phyloP scores from a whole-genome alignment of 2,329 filamentous ascomycete species.

The Knufia petricola region DNA sequence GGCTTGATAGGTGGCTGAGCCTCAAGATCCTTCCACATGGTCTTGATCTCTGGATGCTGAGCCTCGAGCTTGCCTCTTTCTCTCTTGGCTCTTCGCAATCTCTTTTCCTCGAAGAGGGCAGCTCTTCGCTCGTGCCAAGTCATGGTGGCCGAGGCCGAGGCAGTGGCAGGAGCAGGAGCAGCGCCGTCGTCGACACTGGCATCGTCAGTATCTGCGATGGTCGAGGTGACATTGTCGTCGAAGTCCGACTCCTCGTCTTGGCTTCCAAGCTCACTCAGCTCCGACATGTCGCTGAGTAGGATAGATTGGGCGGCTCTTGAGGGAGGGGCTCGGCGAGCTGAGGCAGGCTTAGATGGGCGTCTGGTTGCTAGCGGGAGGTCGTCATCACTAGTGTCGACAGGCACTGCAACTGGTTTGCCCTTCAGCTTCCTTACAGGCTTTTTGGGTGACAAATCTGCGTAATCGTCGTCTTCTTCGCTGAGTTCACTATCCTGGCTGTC shows the following conservation, averaged over 20 bases:
- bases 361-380: constrained; percentile 11
- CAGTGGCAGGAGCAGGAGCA: not conserved
- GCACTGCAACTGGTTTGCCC: constrained; percentile 7
- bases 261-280: constrained; percentile 9
- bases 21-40: constrained; percentile 76
- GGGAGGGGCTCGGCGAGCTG: not conserved
- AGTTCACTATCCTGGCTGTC: not conserved
- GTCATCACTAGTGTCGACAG: constrained; percentile 15
- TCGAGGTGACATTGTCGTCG: constrained; percentile 9
- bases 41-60: constrained; percentile 66
- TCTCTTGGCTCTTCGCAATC: constrained; percentile 26
- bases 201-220: constrained; percentile 4
- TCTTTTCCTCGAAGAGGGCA: constrained; percentile 1
- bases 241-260: constrained; percentile 10
- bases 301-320: constrained; percentile 1
- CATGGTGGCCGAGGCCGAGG: not conserved
- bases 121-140: constrained; percentile 5
- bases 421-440: constrained; percentile 9
- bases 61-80: constrained; percentile 61
- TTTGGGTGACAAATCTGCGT: not conserved
- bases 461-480: not conserved
- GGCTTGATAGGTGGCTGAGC: constrained; percentile 57
- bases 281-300: constrained; percentile 12
- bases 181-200: not conserved
- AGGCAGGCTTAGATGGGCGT: not conserved